Evolutionary conservation across 345 rosid species (phyloP), one percentile per base, ranked within the genome.

Genomic region (Eutrema heterophyllum): DNA sequence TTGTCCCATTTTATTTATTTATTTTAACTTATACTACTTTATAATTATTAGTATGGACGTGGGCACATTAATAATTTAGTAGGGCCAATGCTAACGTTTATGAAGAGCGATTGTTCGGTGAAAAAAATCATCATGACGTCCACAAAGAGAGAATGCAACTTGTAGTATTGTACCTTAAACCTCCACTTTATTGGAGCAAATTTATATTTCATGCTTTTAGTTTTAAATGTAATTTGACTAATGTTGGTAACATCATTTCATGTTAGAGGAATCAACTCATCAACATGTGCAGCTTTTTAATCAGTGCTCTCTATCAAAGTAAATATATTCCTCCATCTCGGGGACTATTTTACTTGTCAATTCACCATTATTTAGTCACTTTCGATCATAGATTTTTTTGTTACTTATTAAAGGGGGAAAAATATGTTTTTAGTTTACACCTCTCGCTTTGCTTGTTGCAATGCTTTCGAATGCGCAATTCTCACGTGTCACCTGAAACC

Each of bases 311-410:
- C 54, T 40, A 2, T 24, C 32, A 3, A 51, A 3, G 43, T 59
- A 51, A 41, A 61, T 68, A 75, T 75, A 64, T 68, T 68, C 79
- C 70, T 61, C 49, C 64, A 68, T 61, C 54, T 64, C 1, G 7
- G 65, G 16, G 41, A 29, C 9, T 13, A 32, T 73, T 73, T 65
- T n/a, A 26, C 50, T 15, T 55, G 50, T 74, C 61, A 21, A 24
- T 67, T 67, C 55, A 67, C 68, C 53, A 58, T 56, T 54, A 16
- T 36, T 14, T 2, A 55, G 71, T 48, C 66, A 65, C 71, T 73
- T 73, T 73, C 71, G 33, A 73, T 46, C 56, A 35, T 33, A 32
- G 24, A n/a, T 6, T 1, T 15, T 30, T 33, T 53, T 50, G 54
- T 64, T 64, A 44, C 55, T 51, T 43, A 14, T 13, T 4, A 32